Conservation (phyloP, 75 land plant species). For the Chamaecyparis obtusa region DNA sequence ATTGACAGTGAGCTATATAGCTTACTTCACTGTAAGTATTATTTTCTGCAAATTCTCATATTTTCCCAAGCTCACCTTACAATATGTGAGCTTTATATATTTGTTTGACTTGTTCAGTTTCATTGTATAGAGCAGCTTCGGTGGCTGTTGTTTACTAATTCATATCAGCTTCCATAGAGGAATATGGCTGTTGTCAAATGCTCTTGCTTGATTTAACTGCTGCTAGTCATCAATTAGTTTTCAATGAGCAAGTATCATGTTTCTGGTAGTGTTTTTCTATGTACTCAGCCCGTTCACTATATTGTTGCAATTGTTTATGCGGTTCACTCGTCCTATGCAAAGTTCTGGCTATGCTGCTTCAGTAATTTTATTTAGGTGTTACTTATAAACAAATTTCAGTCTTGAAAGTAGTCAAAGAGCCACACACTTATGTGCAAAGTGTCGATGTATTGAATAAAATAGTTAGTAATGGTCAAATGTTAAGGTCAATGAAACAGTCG, state of each 20-base stretch:
- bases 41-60: neutral
- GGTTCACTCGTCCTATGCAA: neutral
- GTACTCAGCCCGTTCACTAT: neutral
- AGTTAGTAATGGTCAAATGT: neutral
- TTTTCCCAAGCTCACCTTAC: neutral
- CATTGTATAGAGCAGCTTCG: neutral
- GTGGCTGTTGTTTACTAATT: neutral
- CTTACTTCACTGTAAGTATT: constrained; percentile 87
- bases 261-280: neutral
- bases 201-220: neutral
- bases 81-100: neutral
- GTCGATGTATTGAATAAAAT: neutral
- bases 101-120: neutral
- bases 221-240: neutral
- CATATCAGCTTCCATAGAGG: neutral
- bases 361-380: neutral
- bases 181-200: neutral
- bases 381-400: too few relatives aligned
- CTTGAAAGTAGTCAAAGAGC: neutral
- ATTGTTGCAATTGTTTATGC: neutral
- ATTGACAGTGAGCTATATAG: constrained; percentile 91
- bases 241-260: neutral
- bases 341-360: neutral
- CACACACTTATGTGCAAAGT: neutral
- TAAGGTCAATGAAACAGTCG: neutral